Evolutionary conservation across 2,329 filamentous ascomycete genomes (phyloP), one percentile per base, ranked within the genome.

Genomic region (Ramichloridium luteum): DNA sequence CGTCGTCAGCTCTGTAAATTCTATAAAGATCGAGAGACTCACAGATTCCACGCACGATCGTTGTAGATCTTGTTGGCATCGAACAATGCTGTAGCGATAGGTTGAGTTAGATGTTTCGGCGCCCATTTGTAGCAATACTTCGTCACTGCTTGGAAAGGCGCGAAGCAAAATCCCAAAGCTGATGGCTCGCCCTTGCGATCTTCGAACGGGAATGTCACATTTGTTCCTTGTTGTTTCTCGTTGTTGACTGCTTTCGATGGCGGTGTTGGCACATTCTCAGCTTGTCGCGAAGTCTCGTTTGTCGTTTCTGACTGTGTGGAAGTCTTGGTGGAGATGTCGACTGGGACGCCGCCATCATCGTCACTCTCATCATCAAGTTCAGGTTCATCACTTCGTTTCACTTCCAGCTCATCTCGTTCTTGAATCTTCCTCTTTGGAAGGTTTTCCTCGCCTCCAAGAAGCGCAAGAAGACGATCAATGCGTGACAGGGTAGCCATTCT

Each of bases 31-130:
- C 20, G n/a, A 23, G n/a, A 8, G 20, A 65, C 77, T 66, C 64
- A 90, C 81, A 93, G 60, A 40, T 88, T 75, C 85, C 85, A 93
- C 8, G 61, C 49, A 36, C 72, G 67, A 2, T 61, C 56, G 20
- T 23, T n/a, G 45, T 69, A 71, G 41, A 80, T 62, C 30, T 82
- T 61, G 16, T 58, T 67, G 3, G 52, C 48, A 18, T 70, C 61
- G 44, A 82, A 83, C 53, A 70, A 66, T 46, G 44, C 53, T 61
- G 70, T 42, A 45, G 65, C 48, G 55, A 67, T 39, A 47, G 57
- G 46, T 71, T 80, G 36, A 35, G 43, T 44, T 34, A 49, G 46
- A 9, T 41, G 38, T 37, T 64, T 65, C 34, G 68, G 66, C 26
- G 77, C 68, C 49, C 69, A 81, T 33, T 57, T 62, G 39, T 69